Evolutionary conservation across 768 basidiomycete species (phyloP), one percentile per base, ranked within the genome.

Genomic region (Leccinum boreale): DNA sequence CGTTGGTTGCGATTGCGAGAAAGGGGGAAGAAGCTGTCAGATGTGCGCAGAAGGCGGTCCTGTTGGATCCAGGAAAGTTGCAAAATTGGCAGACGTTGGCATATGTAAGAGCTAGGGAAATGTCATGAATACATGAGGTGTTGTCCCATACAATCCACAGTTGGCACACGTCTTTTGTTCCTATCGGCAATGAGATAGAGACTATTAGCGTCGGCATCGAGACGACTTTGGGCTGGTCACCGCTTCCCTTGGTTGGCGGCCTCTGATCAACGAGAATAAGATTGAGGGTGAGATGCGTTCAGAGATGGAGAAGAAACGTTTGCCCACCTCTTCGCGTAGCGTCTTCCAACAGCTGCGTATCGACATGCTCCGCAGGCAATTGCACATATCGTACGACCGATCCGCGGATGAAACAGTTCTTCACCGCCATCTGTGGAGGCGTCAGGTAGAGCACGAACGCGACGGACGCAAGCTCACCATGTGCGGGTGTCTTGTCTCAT

Each of bases 321-420:
- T 11, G 23, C 79, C 52, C 55, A 97, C 96, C 97, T 85, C 96
- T 80, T 71, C 97, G 80, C 35, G 96, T 98, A 29, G 96, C 96
- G 71, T 99, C 96, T 75, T 99, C 96, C 42, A 99, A 72, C 52
- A 98, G 74, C 64, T 95, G 94, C 2, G 94, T 97, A 73, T 99
- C 97, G 58, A 99, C 93, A 59, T 90, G 90, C 61, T 91, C 88
- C 24, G 92, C 85, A 3, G 94, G 93, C 55, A 99, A 79, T 70
- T 96, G 92, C 19, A 98, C 97, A 67, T 99, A 99, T 63, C 97
- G 89, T 53, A 99, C 95, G 14, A 98, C 97, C 17, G 94, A 96
- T 61, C 97, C 97, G 45, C 97, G 89, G 66, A 99, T 99, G 71
- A 99, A 99, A 73, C 94, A 97, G 73, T 98, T 98, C 78, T 95